Evolutionary conservation across 176 grass and related monocot species (phyloP), one percentile per base, ranked within the genome.

Genomic region (Oryza glumipatula): DNA sequence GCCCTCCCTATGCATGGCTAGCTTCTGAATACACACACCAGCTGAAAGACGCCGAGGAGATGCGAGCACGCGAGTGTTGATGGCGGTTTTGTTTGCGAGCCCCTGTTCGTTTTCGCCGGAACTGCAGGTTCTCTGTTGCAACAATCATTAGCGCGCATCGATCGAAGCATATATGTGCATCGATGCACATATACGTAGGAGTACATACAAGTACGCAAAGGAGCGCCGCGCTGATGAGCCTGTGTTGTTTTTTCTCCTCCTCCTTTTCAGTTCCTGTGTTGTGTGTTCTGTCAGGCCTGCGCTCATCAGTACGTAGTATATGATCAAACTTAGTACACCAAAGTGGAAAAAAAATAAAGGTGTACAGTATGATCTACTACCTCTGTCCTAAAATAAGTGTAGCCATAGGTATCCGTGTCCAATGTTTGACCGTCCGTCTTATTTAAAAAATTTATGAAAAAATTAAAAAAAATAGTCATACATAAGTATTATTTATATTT

Each of bases 31-130:
- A 41, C 39, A 41, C 39, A 68, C 46, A 21, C 65, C 30, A 32
- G 30, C 72, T 76, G 72, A 67, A 83, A 67, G 58, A 58, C 39
- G 14, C 72, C 35, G 83, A 61, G 56, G 86, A 60, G 12, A 44
- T 52, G 69, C 65, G 45, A 74, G 16, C 39, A 52, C 45, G 58
- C 33, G 44, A 66, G 76, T 46, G 43, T 74, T 79, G 17, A 86
- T 83, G 68, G 84, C n/a, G 15, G 38, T 83, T 83, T 90, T 90
- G 88, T 82, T 90, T 38, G 88, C 28, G 56, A 74, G 74, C 84
- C 61, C 80, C 74, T 90, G 88, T 90, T 90, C 61, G 74, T 83
- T 90, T 90, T 82, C 70, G 64, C 70, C 3, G 78, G 41, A 28
- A 46, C 43, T 44, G 43, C 65, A 79, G 74, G 45, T 5, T 33